A percentile compares a stretch with the other conserved stretches of the same genome.
phyloP scores from a whole-genome alignment of 768 basidiomycete genomes.

The Amanita muscaria region DNA sequence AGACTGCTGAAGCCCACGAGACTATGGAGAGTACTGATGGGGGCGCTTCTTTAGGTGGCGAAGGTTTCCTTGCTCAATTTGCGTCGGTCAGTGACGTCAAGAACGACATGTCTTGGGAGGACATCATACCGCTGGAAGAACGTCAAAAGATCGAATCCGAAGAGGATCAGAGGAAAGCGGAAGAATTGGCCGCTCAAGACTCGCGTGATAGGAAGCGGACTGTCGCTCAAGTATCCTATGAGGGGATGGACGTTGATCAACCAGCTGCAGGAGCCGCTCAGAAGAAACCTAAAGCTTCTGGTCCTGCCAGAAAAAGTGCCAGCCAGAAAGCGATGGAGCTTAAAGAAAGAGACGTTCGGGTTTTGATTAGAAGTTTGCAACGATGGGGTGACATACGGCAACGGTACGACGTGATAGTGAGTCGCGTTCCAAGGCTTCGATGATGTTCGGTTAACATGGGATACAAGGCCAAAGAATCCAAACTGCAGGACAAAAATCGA shows the following conservation, averaged over 20 bases:
- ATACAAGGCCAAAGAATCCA: conserved; percentile 74
- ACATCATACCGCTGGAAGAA: conserved; percentile 93
- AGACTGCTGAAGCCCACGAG: conserved; percentile 94
- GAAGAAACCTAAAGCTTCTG: conserved; percentile 68
- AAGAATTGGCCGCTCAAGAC: conserved; percentile 62
- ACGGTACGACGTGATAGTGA: conserved; percentile 89
- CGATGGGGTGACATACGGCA: conserved; percentile 96
- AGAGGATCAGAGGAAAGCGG: conserved; percentile 64
- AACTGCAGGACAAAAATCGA: conserved; percentile 89
- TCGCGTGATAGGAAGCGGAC: conserved; percentile 73
- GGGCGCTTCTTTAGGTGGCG: conserved; percentile 93
- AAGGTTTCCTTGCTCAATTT: conserved; percentile 92
- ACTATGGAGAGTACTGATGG: conserved; percentile 79
- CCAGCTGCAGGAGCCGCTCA: conserved; percentile 48
- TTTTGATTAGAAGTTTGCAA: conserved; percentile 88
- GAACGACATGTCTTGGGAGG: conserved; percentile 98
- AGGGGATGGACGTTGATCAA: conserved; percentile 88
- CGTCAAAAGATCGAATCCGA: conserved; percentile 79
- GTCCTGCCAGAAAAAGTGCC: conserved; percentile 77
- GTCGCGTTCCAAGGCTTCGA: conserved; percentile 22
- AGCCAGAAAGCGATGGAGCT: conserved; percentile 94
- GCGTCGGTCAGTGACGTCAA: conserved; percentile 96
- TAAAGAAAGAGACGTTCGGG: conserved; percentile 95
- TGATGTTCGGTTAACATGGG: conserved; percentile 2
- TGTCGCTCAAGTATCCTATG: conserved; percentile 82